Conservation (phyloP, 129 eudicot genomes). For the Oenanthe sinensis region DNA sequence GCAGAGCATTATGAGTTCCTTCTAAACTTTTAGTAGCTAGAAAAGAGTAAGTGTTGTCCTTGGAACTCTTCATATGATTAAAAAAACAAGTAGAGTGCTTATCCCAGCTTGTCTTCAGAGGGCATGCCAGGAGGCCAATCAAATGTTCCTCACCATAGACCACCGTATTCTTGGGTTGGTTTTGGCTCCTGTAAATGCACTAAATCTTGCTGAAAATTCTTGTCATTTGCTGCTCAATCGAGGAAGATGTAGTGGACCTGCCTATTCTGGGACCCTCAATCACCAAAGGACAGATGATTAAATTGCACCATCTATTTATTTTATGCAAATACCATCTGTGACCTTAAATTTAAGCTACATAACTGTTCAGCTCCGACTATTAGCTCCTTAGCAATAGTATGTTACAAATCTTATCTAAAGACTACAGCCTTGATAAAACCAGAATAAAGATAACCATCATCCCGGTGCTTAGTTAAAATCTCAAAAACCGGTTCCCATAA, state of each 20-base stretch:
- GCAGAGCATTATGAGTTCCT: conserved; percentile 88
- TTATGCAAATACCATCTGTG: conserved; percentile 45
- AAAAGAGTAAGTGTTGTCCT: conserved; percentile 45
- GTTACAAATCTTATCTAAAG: background rate
- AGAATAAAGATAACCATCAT: too few relatives aligned
- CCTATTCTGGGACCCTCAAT: conserved; percentile 55
- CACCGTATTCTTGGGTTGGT: conserved; percentile 53
- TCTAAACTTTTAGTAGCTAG: conserved; percentile 50
- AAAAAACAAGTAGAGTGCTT: conserved; percentile 74
- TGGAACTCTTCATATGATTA: conserved; percentile 62
- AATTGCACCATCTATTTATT: conserved; percentile 39
- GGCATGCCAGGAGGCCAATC: conserved; percentile 93
- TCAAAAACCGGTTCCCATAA: conserved; percentile 28
- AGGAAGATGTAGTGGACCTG: conserved; percentile 21
- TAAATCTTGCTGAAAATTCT: conserved; percentile 20
- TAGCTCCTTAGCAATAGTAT: conserved; percentile 34
- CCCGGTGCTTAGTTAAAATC: too few relatives aligned
- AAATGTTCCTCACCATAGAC: conserved; percentile 88
- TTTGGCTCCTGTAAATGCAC: conserved; percentile 28
- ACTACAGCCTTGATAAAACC: too few relatives aligned
- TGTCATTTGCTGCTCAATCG: conserved; percentile 32
- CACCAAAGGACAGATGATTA: conserved; percentile 62
- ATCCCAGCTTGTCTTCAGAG: conserved; percentile 77
- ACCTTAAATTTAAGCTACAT: conserved; percentile 44
- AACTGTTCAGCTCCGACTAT: conserved; percentile 37